These are phyloP conservation scores for Plasmodium chabaudi DNA, from an alignment of 169 alveolate species.

Conservation along the genomic window DNA sequence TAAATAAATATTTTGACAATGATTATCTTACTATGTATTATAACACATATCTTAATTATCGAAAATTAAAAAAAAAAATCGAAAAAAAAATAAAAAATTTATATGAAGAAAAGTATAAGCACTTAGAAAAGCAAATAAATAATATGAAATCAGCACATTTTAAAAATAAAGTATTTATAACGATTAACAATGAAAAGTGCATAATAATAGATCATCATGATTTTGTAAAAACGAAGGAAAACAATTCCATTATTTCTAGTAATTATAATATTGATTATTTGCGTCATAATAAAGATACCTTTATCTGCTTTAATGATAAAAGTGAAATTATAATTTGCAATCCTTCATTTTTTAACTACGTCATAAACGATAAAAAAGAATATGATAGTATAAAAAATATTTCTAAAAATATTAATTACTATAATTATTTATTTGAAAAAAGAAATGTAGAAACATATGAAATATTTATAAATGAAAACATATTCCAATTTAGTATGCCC, in stretches of 20 bases:
- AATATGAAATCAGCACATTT: not conserved
- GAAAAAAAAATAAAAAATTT: not conserved
- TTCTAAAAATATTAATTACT: slow-evolving; percentile 26
- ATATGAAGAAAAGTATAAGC: slow-evolving; percentile 40
- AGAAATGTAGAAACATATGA: slow-evolving; percentile 15
- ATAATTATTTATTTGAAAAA: slow-evolving; percentile 13
- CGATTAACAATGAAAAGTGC: slow-evolving; percentile 8
- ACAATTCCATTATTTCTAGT: not conserved
- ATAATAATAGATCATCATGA: slow-evolving; percentile 28
- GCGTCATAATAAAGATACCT: too few species aligned
- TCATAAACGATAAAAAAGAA: slow-evolving; percentile 3
- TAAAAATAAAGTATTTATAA: slow-evolving; percentile 10
- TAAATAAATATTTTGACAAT: slow-evolving; percentile 38
- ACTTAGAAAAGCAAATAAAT: not conserved
- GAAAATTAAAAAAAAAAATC: slow-evolving; percentile 8
- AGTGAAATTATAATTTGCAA: slow-evolving; percentile 32
- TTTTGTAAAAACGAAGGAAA: not conserved
- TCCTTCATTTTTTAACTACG: slow-evolving; percentile 14
- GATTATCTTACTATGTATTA: slow-evolving; percentile 50
- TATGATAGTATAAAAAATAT: slow-evolving; percentile 5
- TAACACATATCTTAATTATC: slow-evolving; percentile 41
- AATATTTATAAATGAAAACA: slow-evolving; percentile 12
- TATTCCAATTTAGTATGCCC: slow-evolving; percentile 33
- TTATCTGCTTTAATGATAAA: slow-evolving; percentile 20
- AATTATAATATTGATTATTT: too few species aligned